Evolutionary conservation across 2,329 filamentous ascomycete genomes (phyloP), one percentile per base, ranked within the genome.

Genomic region (Aspergillus piperis): DNA sequence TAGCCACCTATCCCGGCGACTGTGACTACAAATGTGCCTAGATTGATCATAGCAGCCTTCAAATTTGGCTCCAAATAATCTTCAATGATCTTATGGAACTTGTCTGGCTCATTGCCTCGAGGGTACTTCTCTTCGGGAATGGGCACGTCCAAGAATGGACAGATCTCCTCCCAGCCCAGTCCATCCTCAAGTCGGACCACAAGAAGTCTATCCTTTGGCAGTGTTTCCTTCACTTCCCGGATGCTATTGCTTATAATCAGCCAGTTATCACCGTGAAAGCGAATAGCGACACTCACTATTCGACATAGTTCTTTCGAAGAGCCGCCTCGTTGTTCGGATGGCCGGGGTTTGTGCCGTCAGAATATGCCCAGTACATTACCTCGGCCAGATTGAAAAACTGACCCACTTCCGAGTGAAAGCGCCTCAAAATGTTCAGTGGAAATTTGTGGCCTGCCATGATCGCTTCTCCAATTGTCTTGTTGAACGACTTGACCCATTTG

Each of bases 121-220:
- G 68, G 68, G 44, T 70, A 70, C 3, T 58, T 30, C 25, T 63
- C 57, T 3, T 67, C 48, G 5, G 68, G 68, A 47, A 68, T 57
- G 2, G 66, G 63, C 2, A 67, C 15, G 0, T 21, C 64, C 1
- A 70, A 36, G 52, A 68, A 70, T 3, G 67, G 66, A n/a, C 68
- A 70, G 19, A 70, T 68, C 1, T 62, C 49, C 7, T 68, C 63
- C 68, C 67, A 70, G 11, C 62, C 68, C 8, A 69, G 54, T 13
- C 62, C 68, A 8, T 70, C 63, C 19, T 70, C 66, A 3, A 70
- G 61, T 21, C 59, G 51, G 49, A 70, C 61, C 0, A 65, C 53
- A 15, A 62, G 63, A 0, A 67, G 49, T 5, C 66, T 64, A 8
- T 70, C 66, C 10, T 64, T 61, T 0, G 67, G 66, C 5, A 70